Percentiles rank a stretch among this genome's conserved stretches.
Conservation (phyloP, 257 asterid species). For the Solanum rostratum region DNA sequence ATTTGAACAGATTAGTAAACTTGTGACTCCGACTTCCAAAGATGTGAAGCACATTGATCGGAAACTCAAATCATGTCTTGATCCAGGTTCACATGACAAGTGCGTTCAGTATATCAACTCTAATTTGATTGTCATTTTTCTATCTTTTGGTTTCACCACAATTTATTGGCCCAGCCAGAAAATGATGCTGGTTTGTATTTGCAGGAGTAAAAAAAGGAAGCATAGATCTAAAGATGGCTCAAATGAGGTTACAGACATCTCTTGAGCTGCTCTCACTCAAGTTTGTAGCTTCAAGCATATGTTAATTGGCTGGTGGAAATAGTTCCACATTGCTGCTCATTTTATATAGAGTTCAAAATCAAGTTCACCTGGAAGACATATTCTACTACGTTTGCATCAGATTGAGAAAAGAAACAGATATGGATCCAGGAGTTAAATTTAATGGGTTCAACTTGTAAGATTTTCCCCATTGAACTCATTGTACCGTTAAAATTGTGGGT, state of each 20-base stretch:
- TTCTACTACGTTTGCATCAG: background rate
- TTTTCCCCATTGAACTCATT: background rate
- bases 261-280: background rate
- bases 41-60: slow-evolving; percentile 96
- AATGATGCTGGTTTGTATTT: background rate
- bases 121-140: background rate
- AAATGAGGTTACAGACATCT: background rate
- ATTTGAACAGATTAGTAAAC: slow-evolving; percentile 50
- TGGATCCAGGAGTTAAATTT: too few relatives aligned
- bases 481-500: background rate
- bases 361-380: background rate
- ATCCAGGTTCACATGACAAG: slow-evolving; percentile 91
- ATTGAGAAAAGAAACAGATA: background rate
- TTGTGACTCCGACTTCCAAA: slow-evolving; percentile 65
- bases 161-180: background rate
- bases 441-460: background rate
- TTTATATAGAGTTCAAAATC: background rate
- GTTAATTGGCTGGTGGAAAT: background rate
- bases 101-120: slow-evolving; percentile 18
- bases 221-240: slow-evolving; percentile 77
- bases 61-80: slow-evolving; percentile 89
- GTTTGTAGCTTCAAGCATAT: background rate
- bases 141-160: background rate
- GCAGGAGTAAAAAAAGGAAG: slow-evolving; percentile 94
- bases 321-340: background rate